Percentiles rank a stretch among this genome's conserved stretches.
These are phyloP conservation scores for Ceratocystiopsis sp. DNA, from an alignment of 2,329 filamentous ascomycete species.

Conservation along the genomic window DNA sequence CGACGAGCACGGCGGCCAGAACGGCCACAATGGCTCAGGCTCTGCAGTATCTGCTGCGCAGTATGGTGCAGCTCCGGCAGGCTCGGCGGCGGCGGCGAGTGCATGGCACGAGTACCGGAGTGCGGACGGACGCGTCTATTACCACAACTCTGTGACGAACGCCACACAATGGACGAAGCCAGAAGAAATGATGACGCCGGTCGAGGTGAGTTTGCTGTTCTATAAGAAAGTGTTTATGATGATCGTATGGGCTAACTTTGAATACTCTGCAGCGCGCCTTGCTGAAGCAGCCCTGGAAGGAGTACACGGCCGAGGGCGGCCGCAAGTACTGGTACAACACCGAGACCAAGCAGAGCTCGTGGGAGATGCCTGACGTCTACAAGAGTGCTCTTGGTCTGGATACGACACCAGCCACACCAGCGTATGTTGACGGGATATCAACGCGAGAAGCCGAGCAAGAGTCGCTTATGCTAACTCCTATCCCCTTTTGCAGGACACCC, in stretches of 20 bases:
- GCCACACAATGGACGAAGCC: constrained; percentile 91
- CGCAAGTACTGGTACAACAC: constrained; percentile 93
- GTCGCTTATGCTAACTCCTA: not conserved
- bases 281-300: constrained; percentile 76
- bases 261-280: constrained; percentile 55
- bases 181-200: constrained; percentile 66
- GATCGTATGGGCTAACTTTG: constrained; percentile 69
- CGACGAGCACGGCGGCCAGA: constrained; percentile 28
- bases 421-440: constrained; percentile 15
- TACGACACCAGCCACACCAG: constrained; percentile 25
- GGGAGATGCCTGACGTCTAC: constrained; percentile 81
- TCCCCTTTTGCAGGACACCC: too few species aligned
- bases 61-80: not conserved
- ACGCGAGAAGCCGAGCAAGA: not conserved
- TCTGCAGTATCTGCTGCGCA: not conserved
- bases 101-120: constrained; percentile 71
- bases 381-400: constrained; percentile 54
- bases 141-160: constrained; percentile 76
- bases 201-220: constrained; percentile 54
- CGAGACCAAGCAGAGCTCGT: constrained; percentile 80
- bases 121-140: constrained; percentile 72
- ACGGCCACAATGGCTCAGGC: not conserved
- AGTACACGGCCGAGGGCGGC: constrained; percentile 74
- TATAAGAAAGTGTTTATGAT: constrained; percentile 83
- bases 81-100: constrained; percentile 11